These are phyloP conservation scores for Ogataea glucozyma DNA, from an alignment of 805 yeast genomes.

Conservation along the genomic window DNA sequence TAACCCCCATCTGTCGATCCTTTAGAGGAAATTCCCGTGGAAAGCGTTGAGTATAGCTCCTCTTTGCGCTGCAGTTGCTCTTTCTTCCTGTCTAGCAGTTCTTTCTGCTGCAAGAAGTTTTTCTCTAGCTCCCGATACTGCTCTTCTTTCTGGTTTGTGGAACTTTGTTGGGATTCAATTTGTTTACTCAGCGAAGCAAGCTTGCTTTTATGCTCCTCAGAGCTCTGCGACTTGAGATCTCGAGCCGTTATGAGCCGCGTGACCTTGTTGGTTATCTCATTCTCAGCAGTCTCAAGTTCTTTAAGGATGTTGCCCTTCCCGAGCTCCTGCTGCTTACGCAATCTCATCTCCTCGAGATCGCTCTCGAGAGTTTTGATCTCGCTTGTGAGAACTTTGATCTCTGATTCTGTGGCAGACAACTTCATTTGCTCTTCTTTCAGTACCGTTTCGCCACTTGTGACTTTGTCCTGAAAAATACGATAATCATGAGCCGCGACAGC, in stretches of 20 bases:
- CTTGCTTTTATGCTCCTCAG: constrained; percentile 52
- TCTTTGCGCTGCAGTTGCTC: constrained; percentile 58
- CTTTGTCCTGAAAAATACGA: constrained; percentile 42
- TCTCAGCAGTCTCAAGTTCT: constrained; percentile 59
- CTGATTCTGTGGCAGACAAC: constrained; percentile 43
- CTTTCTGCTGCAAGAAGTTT: constrained; percentile 47
- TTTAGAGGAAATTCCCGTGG: constrained; percentile 86
- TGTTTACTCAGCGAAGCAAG: constrained; percentile 36
- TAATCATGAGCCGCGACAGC: constrained; percentile 81
- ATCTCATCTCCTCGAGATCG: constrained; percentile 57
- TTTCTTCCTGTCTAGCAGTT: constrained; percentile 46
- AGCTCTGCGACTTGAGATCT: constrained; percentile 57
- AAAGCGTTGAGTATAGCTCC: constrained; percentile 75
- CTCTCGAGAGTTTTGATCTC: constrained; percentile 62
- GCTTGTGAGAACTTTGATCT: constrained; percentile 45
- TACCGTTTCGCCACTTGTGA: constrained; percentile 44
- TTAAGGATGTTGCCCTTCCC: constrained; percentile 61
- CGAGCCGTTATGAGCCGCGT: constrained; percentile 68
- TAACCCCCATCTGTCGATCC: constrained; percentile 81
- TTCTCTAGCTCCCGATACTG: constrained; percentile 43
- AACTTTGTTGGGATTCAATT: constrained; percentile 29
- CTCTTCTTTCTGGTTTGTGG: constrained; percentile 32
- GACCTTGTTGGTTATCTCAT: constrained; percentile 56
- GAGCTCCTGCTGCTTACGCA: constrained; percentile 56
- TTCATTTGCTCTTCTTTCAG: constrained; percentile 43